phyloP scores from a whole-genome alignment of 805 yeast species.

The Pichia phayaonensis region DNA sequence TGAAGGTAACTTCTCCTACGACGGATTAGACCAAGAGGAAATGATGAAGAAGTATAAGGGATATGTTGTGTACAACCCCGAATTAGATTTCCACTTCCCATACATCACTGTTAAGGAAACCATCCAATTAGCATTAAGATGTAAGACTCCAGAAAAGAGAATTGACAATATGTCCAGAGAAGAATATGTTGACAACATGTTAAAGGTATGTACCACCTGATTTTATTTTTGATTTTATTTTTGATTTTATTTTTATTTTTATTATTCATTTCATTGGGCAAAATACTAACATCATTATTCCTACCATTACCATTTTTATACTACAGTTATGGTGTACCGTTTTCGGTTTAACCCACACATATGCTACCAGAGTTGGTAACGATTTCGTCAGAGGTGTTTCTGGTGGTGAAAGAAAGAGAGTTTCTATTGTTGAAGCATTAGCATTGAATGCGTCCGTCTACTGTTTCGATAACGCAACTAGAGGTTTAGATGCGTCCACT shows the following conservation, averaged over 20 bases:
- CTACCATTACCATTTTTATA: neutral
- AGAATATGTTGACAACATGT: constrained; percentile 33
- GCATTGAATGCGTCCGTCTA: constrained; percentile 56
- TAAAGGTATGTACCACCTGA: constrained; percentile 34
- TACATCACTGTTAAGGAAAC: constrained; percentile 49
- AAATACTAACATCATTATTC: constrained; percentile 1
- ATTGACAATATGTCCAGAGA: constrained; percentile 28
- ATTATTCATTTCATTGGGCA: neutral
- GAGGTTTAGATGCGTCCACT: constrained; percentile 81
- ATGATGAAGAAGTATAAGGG: constrained; percentile 41
- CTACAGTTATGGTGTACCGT: constrained; percentile 10
- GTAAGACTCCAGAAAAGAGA: constrained; percentile 52
- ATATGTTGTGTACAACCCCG: constrained; percentile 48
- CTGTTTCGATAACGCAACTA: constrained; percentile 78
- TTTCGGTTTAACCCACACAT: constrained; percentile 55
- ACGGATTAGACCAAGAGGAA: constrained; percentile 40
- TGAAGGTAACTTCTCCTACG: constrained; percentile 37
- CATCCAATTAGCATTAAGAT: constrained; percentile 44
- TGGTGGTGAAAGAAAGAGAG: constrained; percentile 84
- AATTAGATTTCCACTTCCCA: constrained; percentile 51
- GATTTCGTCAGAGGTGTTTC: constrained; percentile 56
- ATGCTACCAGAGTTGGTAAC: constrained; percentile 38
- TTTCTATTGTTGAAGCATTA: constrained; percentile 72
- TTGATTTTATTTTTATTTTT: neutral
- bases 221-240: too few species aligned